These are phyloP conservation scores for Pichia californica DNA, from an alignment of 805 yeast species.

Conservation along the genomic window DNA sequence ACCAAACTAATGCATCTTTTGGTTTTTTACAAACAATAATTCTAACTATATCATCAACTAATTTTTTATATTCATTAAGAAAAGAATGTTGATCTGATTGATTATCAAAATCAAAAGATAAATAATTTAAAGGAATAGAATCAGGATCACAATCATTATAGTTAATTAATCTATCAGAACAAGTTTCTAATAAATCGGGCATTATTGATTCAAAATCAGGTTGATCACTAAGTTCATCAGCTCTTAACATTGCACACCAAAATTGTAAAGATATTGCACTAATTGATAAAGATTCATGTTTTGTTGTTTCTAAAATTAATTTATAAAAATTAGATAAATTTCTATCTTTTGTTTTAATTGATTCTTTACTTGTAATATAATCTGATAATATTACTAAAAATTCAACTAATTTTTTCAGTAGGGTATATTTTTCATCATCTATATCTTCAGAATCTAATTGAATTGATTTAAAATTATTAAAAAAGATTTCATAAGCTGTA, in stretches of 20 bases:
- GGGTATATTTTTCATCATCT: constrained; percentile 66
- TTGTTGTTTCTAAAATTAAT: constrained; percentile 73
- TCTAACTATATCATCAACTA: constrained; percentile 86
- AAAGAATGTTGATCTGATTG: constrained; percentile 73
- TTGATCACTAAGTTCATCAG: constrained; percentile 62
- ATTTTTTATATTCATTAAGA: constrained; percentile 70
- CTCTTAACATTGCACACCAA: constrained; percentile 87
- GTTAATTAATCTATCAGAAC: constrained; percentile 72
- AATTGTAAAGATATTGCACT: constrained; percentile 87
- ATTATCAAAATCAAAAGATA: constrained; percentile 86
- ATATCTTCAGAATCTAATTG: constrained; percentile 62
- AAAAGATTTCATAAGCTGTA: constrained; percentile 66
- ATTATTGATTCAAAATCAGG: constrained; percentile 49
- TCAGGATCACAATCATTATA: constrained; percentile 65
- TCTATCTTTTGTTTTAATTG: constrained; percentile 37
- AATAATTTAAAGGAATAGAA: constrained; percentile 53
- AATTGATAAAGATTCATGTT: constrained; percentile 79
- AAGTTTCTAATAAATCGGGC: constrained; percentile 64
- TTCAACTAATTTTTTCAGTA: constrained; percentile 85
- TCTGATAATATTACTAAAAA: constrained; percentile 85
- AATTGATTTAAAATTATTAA: constrained; percentile 55
- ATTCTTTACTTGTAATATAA: constrained; percentile 39
- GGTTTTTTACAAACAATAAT: constrained; percentile 83
- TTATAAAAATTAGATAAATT: constrained; percentile 65
- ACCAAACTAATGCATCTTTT: constrained; percentile 74